Evolutionary conservation across 768 basidiomycete genomes (phyloP), one percentile per base, ranked within the genome.

Genomic region (Baorangia bicolor): DNA sequence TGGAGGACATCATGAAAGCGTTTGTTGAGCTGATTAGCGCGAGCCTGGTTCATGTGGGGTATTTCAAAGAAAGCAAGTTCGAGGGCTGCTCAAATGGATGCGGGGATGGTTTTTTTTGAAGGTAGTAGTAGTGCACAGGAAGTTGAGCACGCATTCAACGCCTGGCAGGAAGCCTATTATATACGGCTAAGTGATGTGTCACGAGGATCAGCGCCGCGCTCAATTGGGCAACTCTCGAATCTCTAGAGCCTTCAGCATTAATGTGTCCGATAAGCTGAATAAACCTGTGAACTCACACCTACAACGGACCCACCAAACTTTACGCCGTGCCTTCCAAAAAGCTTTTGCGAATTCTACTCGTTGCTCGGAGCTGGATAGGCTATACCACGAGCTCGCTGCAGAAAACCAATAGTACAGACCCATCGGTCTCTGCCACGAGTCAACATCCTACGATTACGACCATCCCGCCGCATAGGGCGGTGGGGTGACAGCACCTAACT

Each of bases 1-100:
- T 55, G 46, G 3, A 78, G 30, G 21, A 79, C 57, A 31, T 66
- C 53, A 18, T 74, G 48, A 33, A 80, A 74, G 11, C 69, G 64
- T 57, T 69, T 76, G 28, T 65, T 66, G 25, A 81, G 73, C 16
- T 61, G 70, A 4, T 49, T 49, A 25, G 21, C 3, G 16, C 66
- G 66, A 49, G 51, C n/a, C 27, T 58, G 58, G 20, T 16, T 59
- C 65, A 67, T 66, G 18, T 25, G n/a, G 4, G 16, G 12, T 12
- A 30, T 9, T 35, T 12, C 5, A 23, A 49, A 45, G 38, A 7
- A 39, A 27, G 18, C 30, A 16, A 20, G 25, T 4, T 31, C 6
- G 40, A 20, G n/a, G 14, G 14, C 6, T 28, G 16, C 4, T 45
- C 9, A 31, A 33, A 40, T 18, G 9, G 37, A 55, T 1, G 21